Evolutionary conservation across 306 rosid species (phyloP).

Genomic region (Acacia crassicarpa): DNA sequence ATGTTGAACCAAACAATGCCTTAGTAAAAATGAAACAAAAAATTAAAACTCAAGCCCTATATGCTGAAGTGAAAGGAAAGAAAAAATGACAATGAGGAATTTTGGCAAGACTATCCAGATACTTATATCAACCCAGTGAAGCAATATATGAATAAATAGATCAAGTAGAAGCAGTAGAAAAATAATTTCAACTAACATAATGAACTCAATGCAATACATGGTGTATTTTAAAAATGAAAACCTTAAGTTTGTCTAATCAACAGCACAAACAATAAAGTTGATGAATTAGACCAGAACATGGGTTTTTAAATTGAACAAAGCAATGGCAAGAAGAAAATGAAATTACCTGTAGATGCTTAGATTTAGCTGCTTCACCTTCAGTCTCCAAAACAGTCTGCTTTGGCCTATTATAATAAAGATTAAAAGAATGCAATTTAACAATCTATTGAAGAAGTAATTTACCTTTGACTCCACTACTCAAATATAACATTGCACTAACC

Average conservation of each 20-base stretch:
- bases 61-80: slow-evolving; percentile 7
- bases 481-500: slow-evolving; percentile 47
- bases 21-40: not conserved
- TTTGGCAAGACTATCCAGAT: not conserved
- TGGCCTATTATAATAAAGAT: slow-evolving; percentile 55
- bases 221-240: slow-evolving; percentile 26
- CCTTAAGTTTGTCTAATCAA: not conserved
- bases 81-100: slow-evolving; percentile 4
- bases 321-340: slow-evolving; percentile 18
- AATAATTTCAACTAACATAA: slow-evolving; percentile 10
- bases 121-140: slow-evolving; percentile 8
- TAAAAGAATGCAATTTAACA: slow-evolving; percentile 19
- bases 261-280: not conserved
- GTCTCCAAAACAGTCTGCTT: slow-evolving; percentile 94
- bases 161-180: not conserved
- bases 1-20: no score
- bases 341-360: slow-evolving; percentile 62
- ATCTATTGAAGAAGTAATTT: slow-evolving; percentile 10
- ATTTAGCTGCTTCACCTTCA: slow-evolving; percentile 86
- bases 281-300: slow-evolving; percentile 1
- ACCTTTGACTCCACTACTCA: not conserved
- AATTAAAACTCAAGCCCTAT: not conserved
- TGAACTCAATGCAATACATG: slow-evolving; percentile 18
- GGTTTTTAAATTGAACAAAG: slow-evolving; percentile 6
- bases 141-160: not conserved